These are phyloP conservation scores for Aphanoascus verrucosus DNA, from an alignment of 2,329 filamentous ascomycete genomes.

Conservation along the genomic window DNA sequence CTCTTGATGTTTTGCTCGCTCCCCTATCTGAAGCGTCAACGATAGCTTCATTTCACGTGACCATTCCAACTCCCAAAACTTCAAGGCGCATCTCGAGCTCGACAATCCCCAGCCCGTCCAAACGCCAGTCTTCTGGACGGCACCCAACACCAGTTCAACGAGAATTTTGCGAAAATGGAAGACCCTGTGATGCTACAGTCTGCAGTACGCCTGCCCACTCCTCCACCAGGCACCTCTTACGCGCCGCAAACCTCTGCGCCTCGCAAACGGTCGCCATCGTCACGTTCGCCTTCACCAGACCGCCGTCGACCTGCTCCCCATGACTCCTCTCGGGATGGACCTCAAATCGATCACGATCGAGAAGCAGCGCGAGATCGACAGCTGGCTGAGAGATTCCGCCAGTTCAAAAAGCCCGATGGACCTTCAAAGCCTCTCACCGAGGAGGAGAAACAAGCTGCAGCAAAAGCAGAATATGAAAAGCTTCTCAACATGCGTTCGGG, in stretches of 20 bases:
- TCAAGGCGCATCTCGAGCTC: not conserved
- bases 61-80: not conserved
- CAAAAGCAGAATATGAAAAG: conserved; percentile 89
- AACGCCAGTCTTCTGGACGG: not conserved
- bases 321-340: conserved; percentile 28
- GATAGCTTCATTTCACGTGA: conserved; percentile 3
- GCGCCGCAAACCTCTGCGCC: conserved; percentile 40
- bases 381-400: conserved; percentile 44
- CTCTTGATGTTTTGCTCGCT: not conserved
- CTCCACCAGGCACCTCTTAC: conserved; percentile 40
- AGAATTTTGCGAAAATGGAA: conserved; percentile 28
- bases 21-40: not conserved
- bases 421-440: conserved; percentile 50
- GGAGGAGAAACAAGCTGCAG: conserved; percentile 75
- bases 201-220: conserved; percentile 50
- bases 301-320: conserved; percentile 40
- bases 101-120: not conserved
- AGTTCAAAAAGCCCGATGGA: conserved; percentile 36
- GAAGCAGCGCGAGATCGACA: conserved; percentile 42
- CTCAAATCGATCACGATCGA: conserved; percentile 42
- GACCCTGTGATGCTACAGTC: conserved; percentile 42
- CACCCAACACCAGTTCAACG: not conserved
- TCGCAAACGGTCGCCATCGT: conserved; percentile 48
- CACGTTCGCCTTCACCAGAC: conserved; percentile 43
- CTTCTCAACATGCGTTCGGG: conserved; percentile 86